These are phyloP conservation scores for Neopestalotiopsis sp. DNA, from an alignment of 2,329 filamentous ascomycete genomes.

Conservation along the genomic window DNA sequence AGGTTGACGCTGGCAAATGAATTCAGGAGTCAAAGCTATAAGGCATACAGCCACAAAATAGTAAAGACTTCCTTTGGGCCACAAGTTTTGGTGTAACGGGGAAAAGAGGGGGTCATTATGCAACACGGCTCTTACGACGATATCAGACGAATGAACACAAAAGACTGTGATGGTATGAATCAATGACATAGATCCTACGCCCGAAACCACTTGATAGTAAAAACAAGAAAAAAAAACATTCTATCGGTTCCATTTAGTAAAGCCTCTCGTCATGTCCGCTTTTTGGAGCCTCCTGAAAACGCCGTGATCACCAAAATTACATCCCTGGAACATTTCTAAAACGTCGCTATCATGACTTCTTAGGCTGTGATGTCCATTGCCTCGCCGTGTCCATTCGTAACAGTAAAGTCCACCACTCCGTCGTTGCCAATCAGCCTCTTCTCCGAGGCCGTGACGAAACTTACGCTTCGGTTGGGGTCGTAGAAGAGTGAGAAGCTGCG, in stretches of 20 bases:
- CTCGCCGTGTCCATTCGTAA: conserved; percentile 52
- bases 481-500: conserved; percentile 94
- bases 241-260: conserved; percentile 21
- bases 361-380: conserved; percentile 39
- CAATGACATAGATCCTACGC: conserved; percentile 25
- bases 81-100: background rate
- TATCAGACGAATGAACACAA: conserved; percentile 8
- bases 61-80: background rate
- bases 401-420: conserved; percentile 75
- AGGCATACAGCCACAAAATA: conserved; percentile 12
- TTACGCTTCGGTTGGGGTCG: conserved; percentile 84
- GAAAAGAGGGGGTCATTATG: conserved; percentile 11
- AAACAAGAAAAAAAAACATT: conserved; percentile 22
- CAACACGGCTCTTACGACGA: conserved; percentile 8
- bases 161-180: conserved; percentile 18
- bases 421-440: conserved; percentile 90
- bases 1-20: conserved; percentile 69
- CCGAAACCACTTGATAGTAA: conserved; percentile 28
- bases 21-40: conserved; percentile 29
- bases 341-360: conserved; percentile 7
- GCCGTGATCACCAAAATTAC: conserved; percentile 22
- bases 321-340: background rate
- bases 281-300: conserved; percentile 32
- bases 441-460: conserved; percentile 89
- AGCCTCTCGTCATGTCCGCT: conserved; percentile 22